Evolutionary conservation across 192 early-diverging fungal species (phyloP), one percentile per base, ranked within the genome.

Genomic region (Coemansia sp.): DNA sequence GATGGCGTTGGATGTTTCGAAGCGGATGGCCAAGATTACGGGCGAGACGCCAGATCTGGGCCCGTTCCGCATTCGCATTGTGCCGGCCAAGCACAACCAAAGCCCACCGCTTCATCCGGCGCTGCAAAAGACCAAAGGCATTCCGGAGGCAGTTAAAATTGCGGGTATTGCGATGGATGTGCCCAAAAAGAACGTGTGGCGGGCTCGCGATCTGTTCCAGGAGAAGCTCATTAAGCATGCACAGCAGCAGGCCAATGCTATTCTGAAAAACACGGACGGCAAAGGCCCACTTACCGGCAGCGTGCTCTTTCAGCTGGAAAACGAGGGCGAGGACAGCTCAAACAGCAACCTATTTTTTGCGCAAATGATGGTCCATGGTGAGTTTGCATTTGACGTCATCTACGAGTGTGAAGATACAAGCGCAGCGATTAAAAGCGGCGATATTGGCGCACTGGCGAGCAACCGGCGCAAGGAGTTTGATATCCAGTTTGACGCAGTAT

Each of bases 11-110:
- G 56, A 71, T 6, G 59, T 62, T 3, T 54, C 71, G 4, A 50
- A 60, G n/a, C 66, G 60, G 12, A 74, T 65, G 49, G 72, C 83
- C 11, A 52, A 58, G 27, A 57, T 91, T 7, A 69, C 68, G 14
- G 89, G 91, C 50, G 62, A 83, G 16, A 82, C 88, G 6, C 71
- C 83, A 18, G 88, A 90, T 24, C 74, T 96, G 20, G 92, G 91
- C 6, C 80, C 88, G 18, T 96, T 96, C 56, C 58, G 50, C 50
- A 53, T 71, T 37, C 71, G 71, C 35, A 74, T 76, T 41, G 62
- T 74, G 24, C 74, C 69, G 3, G 68, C 65, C 1, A 45, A 49
- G n/a, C 27, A 32, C 43, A 70, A 76, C 68, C 53, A 55, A 27
- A 52, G 49, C 22, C 74, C 74, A 12, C 39, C 32, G 3, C 54